These are phyloP conservation scores for Excoecaria agallocha DNA, from an alignment of 345 rosid species.

Conservation along the genomic window DNA sequence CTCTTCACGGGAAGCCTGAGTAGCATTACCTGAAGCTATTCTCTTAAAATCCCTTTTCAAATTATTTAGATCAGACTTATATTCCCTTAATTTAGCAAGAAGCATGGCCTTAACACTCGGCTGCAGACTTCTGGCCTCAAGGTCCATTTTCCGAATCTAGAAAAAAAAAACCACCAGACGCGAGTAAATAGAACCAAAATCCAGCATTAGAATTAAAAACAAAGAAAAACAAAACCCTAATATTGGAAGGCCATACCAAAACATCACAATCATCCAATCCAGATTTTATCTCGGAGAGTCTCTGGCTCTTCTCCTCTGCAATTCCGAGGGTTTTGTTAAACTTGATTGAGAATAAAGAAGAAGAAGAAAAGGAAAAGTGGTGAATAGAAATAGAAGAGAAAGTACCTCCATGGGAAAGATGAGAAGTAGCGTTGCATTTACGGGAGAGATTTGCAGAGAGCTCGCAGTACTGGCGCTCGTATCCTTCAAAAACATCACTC, in stretches of 20 bases:
- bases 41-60: constrained; percentile 78
- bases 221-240: not conserved
- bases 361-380: not conserved
- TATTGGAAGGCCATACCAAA: constrained; percentile 42
- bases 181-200: not conserved
- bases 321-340: not conserved
- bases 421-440: constrained; percentile 62
- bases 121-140: constrained; percentile 85
- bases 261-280: constrained; percentile 84
- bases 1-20: constrained; percentile 55
- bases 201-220: not conserved
- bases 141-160: constrained; percentile 86
- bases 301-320: constrained; percentile 60
- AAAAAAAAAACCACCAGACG: not conserved
- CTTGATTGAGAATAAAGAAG: not conserved
- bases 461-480: constrained; percentile 92
- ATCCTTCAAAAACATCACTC: constrained; percentile 86
- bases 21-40: constrained; percentile 45
- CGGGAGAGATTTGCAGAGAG: constrained; percentile 80
- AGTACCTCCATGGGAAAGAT: constrained; percentile 52
- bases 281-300: constrained; percentile 56
- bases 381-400: not conserved
- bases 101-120: constrained; percentile 72
- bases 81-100: constrained; percentile 84
- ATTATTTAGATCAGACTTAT: constrained; percentile 76